Evolutionary conservation across 1,139 yeast genomes (phyloP).

Genomic region (Debaryomyces sp.): DNA sequence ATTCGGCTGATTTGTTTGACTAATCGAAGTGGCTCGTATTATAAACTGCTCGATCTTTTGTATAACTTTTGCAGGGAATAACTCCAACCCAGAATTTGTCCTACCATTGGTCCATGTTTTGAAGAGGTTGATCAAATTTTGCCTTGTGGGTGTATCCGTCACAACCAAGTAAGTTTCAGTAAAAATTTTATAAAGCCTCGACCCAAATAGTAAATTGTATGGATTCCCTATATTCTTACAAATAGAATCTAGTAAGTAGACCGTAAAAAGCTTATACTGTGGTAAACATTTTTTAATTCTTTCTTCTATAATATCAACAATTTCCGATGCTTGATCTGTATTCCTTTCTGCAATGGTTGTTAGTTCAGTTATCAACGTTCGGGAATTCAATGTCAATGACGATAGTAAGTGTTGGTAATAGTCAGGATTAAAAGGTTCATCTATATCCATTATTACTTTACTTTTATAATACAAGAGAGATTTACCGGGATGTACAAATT

Average conservation of each 20-base stretch:
- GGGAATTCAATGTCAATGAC: constrained; percentile 40
- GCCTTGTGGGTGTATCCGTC: constrained; percentile 41
- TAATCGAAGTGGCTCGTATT: constrained; percentile 38
- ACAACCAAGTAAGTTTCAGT: constrained; percentile 44
- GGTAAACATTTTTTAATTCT: constrained; percentile 42
- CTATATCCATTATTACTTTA: constrained; percentile 13
- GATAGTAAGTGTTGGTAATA: constrained; percentile 34
- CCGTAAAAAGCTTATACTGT: constrained; percentile 38
- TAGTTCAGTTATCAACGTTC: constrained; percentile 43
- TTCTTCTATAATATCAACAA: constrained; percentile 35
- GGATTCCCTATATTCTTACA: constrained; percentile 49
- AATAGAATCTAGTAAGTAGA: constrained; percentile 47
- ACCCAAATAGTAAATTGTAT: constrained; percentile 41
- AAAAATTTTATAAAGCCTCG: constrained; percentile 36
- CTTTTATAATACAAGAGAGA: constrained; percentile 7
- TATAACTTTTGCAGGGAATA: constrained; percentile 35
- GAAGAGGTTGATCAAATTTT: constrained; percentile 40
- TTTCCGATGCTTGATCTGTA: constrained; percentile 33
- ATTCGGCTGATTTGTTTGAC: constrained; percentile 12
- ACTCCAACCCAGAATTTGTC: constrained; percentile 36
- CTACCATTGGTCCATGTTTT: constrained; percentile 42
- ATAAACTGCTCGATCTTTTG: constrained; percentile 42
- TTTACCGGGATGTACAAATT: background rate
- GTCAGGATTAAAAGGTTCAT: constrained; percentile 29
- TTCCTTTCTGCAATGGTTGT: constrained; percentile 40